Base-by-base conservation (phyloP, 345 rosid species). In the Erodium maritimum region DNA sequence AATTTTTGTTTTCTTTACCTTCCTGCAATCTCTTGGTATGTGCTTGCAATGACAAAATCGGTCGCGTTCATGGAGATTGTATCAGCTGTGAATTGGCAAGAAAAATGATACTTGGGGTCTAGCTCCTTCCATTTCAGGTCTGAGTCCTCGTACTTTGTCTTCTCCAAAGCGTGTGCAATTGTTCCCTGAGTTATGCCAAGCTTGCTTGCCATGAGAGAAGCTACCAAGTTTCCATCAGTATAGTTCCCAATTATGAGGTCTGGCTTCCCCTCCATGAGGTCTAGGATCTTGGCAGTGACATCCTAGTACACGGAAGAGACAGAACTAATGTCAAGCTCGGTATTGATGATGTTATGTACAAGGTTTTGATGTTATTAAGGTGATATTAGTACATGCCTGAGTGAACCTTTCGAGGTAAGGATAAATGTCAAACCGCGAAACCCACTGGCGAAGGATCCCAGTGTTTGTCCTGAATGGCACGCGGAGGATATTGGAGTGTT, bases 11-110 rank as follows among this genome's bases (percentile, higher is more conserved):
- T 79, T 95, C 91, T 93, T 75, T 48, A 81, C 97, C 91, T 93
- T 75, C 99, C 99, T 5, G 95, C 94, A 25, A 93, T 93, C 76
- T 93, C 97, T 66, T 93, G 96, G 68, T 87, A 93, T 14, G 94
- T 89, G 76, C 99, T 93, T 9, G 87, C 79, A 19, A 93, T 83
- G 71, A 89, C 68, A 65, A 93, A 93, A 73, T 93, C 97, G 10
- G 96, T 66, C 21, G 73, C 68, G 66, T 89, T 93, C 97, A 93
- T 89, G 17, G 99, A 82, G 17, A 93, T 68, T 45, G 78, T 50
- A 69, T 93, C 97, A 22, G 97, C 99, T 0, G 88, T 89, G 68
- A 87, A 93, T 65, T 93, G 99, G 55, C 94, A 93, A 52, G 95
- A 89, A 72, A 93, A 93, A 55, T 91, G 95, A 69, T 89, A 93